phyloP scores from a whole-genome alignment of 805 yeast genomes.

The Teunomyces kruisii region DNA sequence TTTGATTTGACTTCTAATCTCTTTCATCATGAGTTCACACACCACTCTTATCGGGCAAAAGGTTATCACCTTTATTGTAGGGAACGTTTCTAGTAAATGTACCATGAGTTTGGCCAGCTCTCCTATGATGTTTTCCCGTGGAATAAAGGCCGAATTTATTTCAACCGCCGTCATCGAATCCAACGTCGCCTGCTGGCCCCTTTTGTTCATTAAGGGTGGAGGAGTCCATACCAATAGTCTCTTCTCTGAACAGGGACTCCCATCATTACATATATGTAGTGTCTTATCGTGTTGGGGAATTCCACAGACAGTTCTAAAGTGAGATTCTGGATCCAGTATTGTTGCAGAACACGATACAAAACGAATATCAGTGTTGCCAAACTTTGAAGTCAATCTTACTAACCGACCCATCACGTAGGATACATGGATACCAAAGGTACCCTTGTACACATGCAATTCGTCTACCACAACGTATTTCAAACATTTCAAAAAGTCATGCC shows the following conservation, averaged over 20 bases:
- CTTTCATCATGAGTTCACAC: constrained; percentile 86
- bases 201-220: constrained; percentile 57
- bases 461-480: constrained; percentile 78
- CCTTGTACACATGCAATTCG: constrained; percentile 84
- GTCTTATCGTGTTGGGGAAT: constrained; percentile 45
- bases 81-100: constrained; percentile 52
- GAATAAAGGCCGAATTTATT: constrained; percentile 18
- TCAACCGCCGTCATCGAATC: not conserved
- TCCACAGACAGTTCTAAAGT: constrained; percentile 76
- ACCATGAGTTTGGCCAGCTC: constrained; percentile 78
- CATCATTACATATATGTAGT: constrained; percentile 69
- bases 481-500: constrained; percentile 67
- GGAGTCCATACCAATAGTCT: constrained; percentile 84
- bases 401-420: constrained; percentile 80
- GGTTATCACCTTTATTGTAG: constrained; percentile 76
- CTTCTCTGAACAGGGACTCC: constrained; percentile 83
- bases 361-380: constrained; percentile 56
- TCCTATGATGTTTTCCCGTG: constrained; percentile 64
- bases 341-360: constrained; percentile 96
- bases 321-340: constrained; percentile 65
- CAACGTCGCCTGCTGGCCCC: constrained; percentile 32
- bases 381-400: constrained; percentile 48
- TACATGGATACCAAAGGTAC: constrained; percentile 92
- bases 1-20: constrained; percentile 50
- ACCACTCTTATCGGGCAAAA: constrained; percentile 85